Evolutionary conservation across 2,329 filamentous ascomycete genomes (phyloP).

Genomic region (Fusarium verticillioides): DNA sequence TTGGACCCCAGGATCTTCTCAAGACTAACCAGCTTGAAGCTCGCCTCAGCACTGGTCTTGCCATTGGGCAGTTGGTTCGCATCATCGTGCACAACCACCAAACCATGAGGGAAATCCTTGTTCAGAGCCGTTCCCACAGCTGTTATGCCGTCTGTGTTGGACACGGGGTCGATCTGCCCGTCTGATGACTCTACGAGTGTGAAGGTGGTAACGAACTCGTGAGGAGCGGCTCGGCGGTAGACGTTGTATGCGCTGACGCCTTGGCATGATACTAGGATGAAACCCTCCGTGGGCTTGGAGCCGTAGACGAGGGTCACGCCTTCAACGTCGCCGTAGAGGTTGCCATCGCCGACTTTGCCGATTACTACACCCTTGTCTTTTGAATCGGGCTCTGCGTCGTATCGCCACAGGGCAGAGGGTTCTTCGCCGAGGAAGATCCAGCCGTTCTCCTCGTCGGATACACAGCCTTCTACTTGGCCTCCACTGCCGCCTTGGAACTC

Average conservation of each 20-base stretch:
- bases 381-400: slow-evolving; percentile 60
- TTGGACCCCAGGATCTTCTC: slow-evolving; percentile 52
- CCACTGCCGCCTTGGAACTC: slow-evolving; percentile 62
- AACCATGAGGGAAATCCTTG: slow-evolving; percentile 53
- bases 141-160: slow-evolving; percentile 63
- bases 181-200: slow-evolving; percentile 56
- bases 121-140: slow-evolving; percentile 59
- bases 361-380: slow-evolving; percentile 49
- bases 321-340: slow-evolving; percentile 64
- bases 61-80: slow-evolving; percentile 61
- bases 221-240: slow-evolving; percentile 60
- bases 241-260: slow-evolving; percentile 64
- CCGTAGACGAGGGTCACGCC: slow-evolving; percentile 63
- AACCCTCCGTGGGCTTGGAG: slow-evolving; percentile 55
- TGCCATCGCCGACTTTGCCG: slow-evolving; percentile 59
- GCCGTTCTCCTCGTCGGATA: slow-evolving; percentile 62
- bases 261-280: slow-evolving; percentile 63
- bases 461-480: slow-evolving; percentile 65
- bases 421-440: slow-evolving; percentile 65
- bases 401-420: slow-evolving; percentile 62
- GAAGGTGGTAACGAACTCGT: slow-evolving; percentile 61
- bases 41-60: slow-evolving; percentile 58
- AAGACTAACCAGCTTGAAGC: slow-evolving; percentile 61
- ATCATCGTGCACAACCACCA: slow-evolving; percentile 65
- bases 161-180: slow-evolving; percentile 59